Evolutionary conservation across 2,329 filamentous ascomycete genomes (phyloP).

Genomic region (Cladosporium halotolerans): DNA sequence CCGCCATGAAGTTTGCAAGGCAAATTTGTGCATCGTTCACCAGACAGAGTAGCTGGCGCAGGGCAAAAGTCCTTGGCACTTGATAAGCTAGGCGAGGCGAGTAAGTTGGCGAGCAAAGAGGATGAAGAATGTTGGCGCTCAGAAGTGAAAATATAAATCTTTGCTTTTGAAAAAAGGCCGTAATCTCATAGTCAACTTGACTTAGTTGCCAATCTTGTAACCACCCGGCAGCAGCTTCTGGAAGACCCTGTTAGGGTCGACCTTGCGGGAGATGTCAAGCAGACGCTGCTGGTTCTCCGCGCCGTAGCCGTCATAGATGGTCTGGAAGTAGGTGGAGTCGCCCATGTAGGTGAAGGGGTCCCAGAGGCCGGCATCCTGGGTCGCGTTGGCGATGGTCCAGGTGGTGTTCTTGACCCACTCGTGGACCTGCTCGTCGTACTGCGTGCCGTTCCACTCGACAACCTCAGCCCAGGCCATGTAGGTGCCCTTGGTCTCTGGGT

Average conservation of each 20-base stretch:
- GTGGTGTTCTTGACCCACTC: constrained; percentile 13
- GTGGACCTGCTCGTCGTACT: constrained; percentile 18
- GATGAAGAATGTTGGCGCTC: no score
- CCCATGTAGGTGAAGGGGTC: constrained; percentile 10
- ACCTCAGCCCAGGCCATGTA: constrained; percentile 11
- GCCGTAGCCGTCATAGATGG: constrained; percentile 19
- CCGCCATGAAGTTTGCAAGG: no score
- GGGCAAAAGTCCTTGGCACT: no score
- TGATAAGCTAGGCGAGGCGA: no score
- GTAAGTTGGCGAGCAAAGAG: no score
- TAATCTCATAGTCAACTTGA: neutral
- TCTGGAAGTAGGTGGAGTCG: constrained; percentile 17
- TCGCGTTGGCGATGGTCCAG: constrained; percentile 5
- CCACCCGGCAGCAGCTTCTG: constrained; percentile 19
- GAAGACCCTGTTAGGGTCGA: constrained; percentile 20
- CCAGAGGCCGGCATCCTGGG: constrained; percentile 6
- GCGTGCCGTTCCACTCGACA: constrained; percentile 15
- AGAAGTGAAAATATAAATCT: no score
- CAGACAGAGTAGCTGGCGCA: no score
- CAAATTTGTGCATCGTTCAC: no score
- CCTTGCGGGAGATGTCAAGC: constrained; percentile 14
- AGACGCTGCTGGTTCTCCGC: constrained; percentile 15
- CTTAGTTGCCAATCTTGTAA: constrained; percentile 17
- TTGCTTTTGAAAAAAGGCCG: neutral
- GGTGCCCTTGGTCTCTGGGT: constrained; percentile 11